phyloP scores from a whole-genome alignment of 129 eudicot genomes.

The Silybum marianum region DNA sequence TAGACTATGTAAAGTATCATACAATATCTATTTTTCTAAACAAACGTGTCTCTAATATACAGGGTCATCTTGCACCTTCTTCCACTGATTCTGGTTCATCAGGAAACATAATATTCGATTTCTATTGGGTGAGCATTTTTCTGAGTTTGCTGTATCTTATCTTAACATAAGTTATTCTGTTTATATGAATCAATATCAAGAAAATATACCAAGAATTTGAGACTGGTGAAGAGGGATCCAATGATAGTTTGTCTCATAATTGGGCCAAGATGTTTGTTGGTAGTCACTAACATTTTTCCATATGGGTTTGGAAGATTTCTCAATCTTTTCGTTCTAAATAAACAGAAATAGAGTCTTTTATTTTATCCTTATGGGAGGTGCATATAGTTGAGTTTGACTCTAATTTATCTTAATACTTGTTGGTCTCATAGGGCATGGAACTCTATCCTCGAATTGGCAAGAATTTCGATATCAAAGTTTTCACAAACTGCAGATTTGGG shows the following conservation, averaged over 20 bases:
- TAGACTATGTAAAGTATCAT: conserved; percentile 5
- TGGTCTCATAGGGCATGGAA: conserved; percentile 82
- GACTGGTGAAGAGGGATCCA: not conserved
- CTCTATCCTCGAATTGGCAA: conserved; percentile 97
- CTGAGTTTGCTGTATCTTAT: not conserved
- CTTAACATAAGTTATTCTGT: not conserved
- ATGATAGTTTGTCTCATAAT: not conserved
- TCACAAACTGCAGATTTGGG: conserved; percentile 96
- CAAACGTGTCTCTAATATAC: conserved; percentile 27
- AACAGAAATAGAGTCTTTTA: not conserved
- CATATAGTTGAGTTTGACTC: not conserved
- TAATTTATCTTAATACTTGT: conserved; percentile 13
- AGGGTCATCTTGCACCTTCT: conserved; percentile 93
- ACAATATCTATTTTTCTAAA: conserved; percentile 24
- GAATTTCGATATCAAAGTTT: conserved; percentile 86
- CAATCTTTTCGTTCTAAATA: not conserved
- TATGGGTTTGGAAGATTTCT: not conserved
- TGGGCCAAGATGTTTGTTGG: not conserved
- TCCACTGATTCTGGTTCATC: conserved; percentile 94
- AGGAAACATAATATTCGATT: conserved; percentile 91
- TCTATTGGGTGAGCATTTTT: conserved; percentile 81
- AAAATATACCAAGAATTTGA: not conserved
- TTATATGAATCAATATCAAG: not conserved
- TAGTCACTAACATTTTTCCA: not conserved
- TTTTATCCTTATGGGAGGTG: not conserved